Percentiles rank a stretch among this genome's conserved stretches.
These are phyloP conservation scores for Coix lacrymajobi DNA, from an alignment of 176 grass and related monocot genomes.

Conservation along the genomic window DNA sequence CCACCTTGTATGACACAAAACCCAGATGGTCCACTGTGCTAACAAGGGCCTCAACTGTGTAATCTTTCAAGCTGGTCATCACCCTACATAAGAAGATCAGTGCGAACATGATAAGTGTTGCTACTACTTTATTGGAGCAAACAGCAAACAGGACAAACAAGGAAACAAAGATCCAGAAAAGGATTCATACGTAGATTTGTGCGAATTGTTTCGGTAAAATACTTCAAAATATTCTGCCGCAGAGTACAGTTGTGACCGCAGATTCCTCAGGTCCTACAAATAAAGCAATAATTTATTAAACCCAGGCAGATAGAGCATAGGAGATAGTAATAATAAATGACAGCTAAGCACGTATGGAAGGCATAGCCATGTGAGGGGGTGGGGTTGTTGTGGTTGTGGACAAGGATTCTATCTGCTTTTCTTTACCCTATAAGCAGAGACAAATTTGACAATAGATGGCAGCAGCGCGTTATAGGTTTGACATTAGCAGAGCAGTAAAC, in stretches of 20 bases:
- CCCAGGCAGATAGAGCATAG: not conserved
- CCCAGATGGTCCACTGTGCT: slow-evolving; percentile 86
- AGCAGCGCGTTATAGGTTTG: slow-evolving; percentile 1
- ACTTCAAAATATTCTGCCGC: slow-evolving; percentile 96
- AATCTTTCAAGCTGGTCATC: slow-evolving; percentile 83
- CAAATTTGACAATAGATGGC: slow-evolving; percentile 29
- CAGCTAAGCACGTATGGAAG: slow-evolving; percentile 7
- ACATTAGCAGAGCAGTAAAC: not conserved
- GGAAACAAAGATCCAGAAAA: not conserved
- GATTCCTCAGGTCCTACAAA: slow-evolving; percentile 92
- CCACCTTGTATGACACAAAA: slow-evolving; percentile 89
- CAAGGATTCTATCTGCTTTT: slow-evolving; percentile 37
- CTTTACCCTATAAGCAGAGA: slow-evolving; percentile 10
- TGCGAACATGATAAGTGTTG: slow-evolving; percentile 1
- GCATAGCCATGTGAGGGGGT: slow-evolving; percentile 35
- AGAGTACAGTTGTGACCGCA: slow-evolving; percentile 87
- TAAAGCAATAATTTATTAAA: slow-evolving; percentile 38
- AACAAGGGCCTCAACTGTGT: slow-evolving; percentile 75
- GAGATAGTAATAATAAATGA: slow-evolving; percentile 46
- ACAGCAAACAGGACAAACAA: slow-evolving; percentile 18
- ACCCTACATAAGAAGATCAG: slow-evolving; percentile 50
- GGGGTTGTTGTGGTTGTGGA: slow-evolving; percentile 2
- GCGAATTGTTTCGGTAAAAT: slow-evolving; percentile 68
- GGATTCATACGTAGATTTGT: slow-evolving; percentile 64
- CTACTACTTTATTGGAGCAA: slow-evolving; percentile 11